phyloP scores from a whole-genome alignment of 495 filamentous ascomycete genomes.

The Barbatosphaeria neglecta region DNA sequence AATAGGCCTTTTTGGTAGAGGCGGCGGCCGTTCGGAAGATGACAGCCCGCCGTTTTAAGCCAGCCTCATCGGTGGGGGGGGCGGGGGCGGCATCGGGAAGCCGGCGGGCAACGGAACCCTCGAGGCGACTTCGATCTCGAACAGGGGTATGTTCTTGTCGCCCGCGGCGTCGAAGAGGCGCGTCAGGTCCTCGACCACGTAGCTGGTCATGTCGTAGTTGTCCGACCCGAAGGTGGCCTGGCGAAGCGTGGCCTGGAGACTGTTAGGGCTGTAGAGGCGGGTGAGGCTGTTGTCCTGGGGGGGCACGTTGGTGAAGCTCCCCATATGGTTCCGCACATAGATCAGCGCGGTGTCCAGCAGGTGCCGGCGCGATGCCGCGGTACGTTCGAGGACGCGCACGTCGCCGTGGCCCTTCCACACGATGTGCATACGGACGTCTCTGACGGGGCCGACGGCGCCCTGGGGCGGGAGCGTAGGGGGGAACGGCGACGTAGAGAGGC shows the following conservation, averaged over 20 bases:
- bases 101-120: too few relatives aligned
- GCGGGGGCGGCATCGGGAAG: not conserved
- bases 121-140: slow-evolving; percentile 21
- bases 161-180: slow-evolving; percentile 9
- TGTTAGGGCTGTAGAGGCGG: not conserved
- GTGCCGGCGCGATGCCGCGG: slow-evolving; percentile 8
- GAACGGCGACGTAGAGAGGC: not conserved
- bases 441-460: not conserved
- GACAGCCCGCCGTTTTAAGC: too few relatives aligned
- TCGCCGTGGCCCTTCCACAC: slow-evolving; percentile 17
- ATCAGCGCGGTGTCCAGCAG: slow-evolving; percentile 15
- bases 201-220: slow-evolving; percentile 20
- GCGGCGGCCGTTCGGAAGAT: too few relatives aligned
- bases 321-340: slow-evolving; percentile 11
- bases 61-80: not conserved
- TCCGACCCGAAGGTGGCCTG: slow-evolving; percentile 11
- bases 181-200: slow-evolving; percentile 15
- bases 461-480: not conserved
- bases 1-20: too few relatives aligned
- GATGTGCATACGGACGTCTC: slow-evolving; percentile 19
- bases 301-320: slow-evolving; percentile 3
- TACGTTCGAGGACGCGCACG: slow-evolving; percentile 13
- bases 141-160: slow-evolving; percentile 10
- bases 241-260: slow-evolving; percentile 12
- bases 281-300: not conserved